These are phyloP conservation scores for Mucor indicus DNA, from an alignment of 371 early-diverging fungal species.

Conservation along the genomic window DNA sequence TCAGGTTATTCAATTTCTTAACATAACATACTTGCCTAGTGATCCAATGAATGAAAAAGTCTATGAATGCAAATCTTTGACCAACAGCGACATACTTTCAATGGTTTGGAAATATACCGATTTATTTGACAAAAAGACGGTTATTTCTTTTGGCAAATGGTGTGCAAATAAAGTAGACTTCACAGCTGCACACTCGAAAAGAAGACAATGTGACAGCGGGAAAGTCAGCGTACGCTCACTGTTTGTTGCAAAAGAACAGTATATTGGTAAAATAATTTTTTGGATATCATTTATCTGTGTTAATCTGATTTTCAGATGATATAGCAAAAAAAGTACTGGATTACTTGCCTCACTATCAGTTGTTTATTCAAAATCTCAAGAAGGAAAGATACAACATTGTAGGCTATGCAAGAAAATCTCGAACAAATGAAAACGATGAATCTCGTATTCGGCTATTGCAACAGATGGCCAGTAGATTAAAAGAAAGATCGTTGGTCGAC, in stretches of 20 bases:
- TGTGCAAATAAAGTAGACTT: conserved; percentile 16
- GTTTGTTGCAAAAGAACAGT: conserved; percentile 21
- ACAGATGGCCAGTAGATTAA: conserved; percentile 14
- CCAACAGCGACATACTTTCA: conserved; percentile 21
- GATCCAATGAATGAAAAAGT: conserved; percentile 21
- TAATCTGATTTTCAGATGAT: conserved; percentile 18
- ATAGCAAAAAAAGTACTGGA: conserved; percentile 18
- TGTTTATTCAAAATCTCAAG: conserved; percentile 12
- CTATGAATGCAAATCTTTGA: conserved; percentile 17
- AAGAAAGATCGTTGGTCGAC: conserved; percentile 17
- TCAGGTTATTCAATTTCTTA: conserved; percentile 20
- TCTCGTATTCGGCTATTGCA: conserved; percentile 19
- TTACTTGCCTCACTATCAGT: conserved; percentile 17
- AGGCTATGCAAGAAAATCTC: conserved; percentile 22
- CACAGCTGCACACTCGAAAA: conserved; percentile 11
- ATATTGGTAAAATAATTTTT: conserved; percentile 19
- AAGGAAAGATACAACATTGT: conserved; percentile 1
- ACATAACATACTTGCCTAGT: conserved; percentile 12
- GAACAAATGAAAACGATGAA: conserved; percentile 20
- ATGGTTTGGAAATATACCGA: conserved; percentile 16
- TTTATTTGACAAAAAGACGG: conserved; percentile 16
- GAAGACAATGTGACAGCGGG: conserved; percentile 10
- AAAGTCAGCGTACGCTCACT: conserved; percentile 19
- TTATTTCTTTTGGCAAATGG: conserved; percentile 13
- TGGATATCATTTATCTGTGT: conserved; percentile 19